Base-by-base conservation (phyloP, 2,329 filamentous ascomycete genomes). In the Xenoacremonium recifei region DNA sequence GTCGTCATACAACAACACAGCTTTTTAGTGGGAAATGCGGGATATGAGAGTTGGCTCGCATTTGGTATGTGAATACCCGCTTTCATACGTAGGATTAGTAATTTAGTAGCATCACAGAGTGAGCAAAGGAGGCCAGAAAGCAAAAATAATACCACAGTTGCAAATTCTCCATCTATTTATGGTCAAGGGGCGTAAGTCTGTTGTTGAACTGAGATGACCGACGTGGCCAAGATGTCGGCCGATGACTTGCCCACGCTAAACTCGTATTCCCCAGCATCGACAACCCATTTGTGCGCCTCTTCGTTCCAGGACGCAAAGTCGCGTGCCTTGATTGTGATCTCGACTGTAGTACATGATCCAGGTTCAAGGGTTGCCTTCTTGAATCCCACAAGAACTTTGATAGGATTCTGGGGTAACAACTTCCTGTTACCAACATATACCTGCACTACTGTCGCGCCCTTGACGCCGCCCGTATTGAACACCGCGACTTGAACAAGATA, bases 381-480 rank as follows among this genome's bases (percentile, higher is more conserved):
- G 50, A 87, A 88, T 0, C 80, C 82, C 33, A 80, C 79, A 3
- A 88, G 67, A 61, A 88, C 84, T 64, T 88, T 87, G 21, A 59
- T 27, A 20, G 56, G 56, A 41, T 59, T 40, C 19, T 50, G 49
- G 31, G 50, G 39, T 0, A 35, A 32, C 7, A 47, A 42, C 40
- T 55, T 30, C n/a, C 44, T 38, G 5, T 46, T 49, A 11, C 63
- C 63, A 3, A 58, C 60, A 50, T 84, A 84, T 4, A 82, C 57
- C 47, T 84, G 80, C 2, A 79, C 75, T 3, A 82, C 77, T 12
- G 72, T 66, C 12, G 71, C 67, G 23, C 79, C 79, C 3, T 64
- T 59, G 0, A 72, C 55, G 0, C 54, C 58, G 12, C 83, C 84
- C 2, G 71, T 80, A 63, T 88, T 87, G 38, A 69, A 72, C 17